phyloP scores from a whole-genome alignment of 306 rosid genomes.

The Prunus armeniaca region DNA sequence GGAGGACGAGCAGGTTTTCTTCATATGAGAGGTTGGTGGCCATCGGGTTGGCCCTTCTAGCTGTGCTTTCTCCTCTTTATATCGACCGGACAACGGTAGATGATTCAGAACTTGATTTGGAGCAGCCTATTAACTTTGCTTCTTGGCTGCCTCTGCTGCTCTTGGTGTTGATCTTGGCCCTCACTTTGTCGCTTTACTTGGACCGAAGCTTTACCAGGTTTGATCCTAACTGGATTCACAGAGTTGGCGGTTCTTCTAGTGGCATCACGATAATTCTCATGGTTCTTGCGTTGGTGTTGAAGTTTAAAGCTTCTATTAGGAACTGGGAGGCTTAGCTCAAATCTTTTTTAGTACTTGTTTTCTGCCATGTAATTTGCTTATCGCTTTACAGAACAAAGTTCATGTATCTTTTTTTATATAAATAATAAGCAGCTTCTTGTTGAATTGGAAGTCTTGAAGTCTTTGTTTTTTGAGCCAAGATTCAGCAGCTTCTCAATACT shows the following conservation, averaged over 20 bases:
- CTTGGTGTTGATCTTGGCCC: conserved; percentile 49
- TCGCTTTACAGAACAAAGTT: conserved; percentile 1
- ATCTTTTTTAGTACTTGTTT: background rate
- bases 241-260: conserved; percentile 81
- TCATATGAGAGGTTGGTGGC: conserved; percentile 58
- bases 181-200: conserved; percentile 44
- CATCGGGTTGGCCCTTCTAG: conserved; percentile 55
- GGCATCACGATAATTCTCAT: conserved; percentile 60
- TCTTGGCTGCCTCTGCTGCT: conserved; percentile 65
- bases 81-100: conserved; percentile 48
- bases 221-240: conserved; percentile 84
- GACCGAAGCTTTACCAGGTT: conserved; percentile 53
- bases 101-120: conserved; percentile 47
- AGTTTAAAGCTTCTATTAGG: conserved; percentile 55
- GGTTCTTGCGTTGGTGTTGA: conserved; percentile 72
- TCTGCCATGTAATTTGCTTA: background rate
- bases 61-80: conserved; percentile 80
- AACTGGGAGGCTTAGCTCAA: conserved; percentile 30
- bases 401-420: background rate
- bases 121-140: conserved; percentile 34
- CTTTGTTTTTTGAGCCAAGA: no score
- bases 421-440: background rate
- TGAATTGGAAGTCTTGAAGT: no score
- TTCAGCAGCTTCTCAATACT: no score
- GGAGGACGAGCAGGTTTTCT: conserved; percentile 50